phyloP scores from a whole-genome alignment of 2,329 filamentous ascomycete species.

The Stagonosporopsis cucurbitacearum region DNA sequence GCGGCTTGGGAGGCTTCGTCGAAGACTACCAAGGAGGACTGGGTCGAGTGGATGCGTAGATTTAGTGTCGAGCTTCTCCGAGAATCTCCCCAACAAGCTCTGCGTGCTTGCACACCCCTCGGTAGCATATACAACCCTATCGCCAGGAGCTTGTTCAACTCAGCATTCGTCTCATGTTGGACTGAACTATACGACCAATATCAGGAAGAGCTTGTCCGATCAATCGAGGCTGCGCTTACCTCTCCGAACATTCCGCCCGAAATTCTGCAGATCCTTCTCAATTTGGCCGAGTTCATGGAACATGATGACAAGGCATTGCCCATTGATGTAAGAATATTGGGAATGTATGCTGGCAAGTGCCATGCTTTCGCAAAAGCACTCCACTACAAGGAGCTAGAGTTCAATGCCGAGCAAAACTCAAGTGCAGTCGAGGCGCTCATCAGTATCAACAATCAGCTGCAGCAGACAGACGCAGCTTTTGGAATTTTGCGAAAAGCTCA shows the following conservation, averaged over 20 bases:
- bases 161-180: constrained; percentile 98
- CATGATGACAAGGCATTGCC: constrained; percentile 98
- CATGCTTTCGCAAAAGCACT: constrained; percentile 98
- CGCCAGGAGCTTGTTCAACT: constrained; percentile 95
- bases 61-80: constrained; percentile 95
- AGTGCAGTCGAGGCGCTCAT: constrained; percentile 96
- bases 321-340: constrained; percentile 93
- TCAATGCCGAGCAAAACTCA: constrained; percentile 95
- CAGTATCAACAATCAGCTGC: constrained; percentile 98
- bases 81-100: constrained; percentile 93
- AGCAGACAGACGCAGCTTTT: constrained; percentile 97
- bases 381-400: constrained; percentile 98
- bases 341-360: constrained; percentile 93
- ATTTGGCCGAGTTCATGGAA: constrained; percentile 99
- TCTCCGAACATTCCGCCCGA: constrained; percentile 96
- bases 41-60: constrained; percentile 97
- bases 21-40: constrained; percentile 97
- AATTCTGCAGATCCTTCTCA: constrained; percentile 89
- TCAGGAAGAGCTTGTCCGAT: constrained; percentile 93
- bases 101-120: constrained; percentile 89
- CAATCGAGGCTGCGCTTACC: constrained; percentile 93
- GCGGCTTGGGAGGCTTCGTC: constrained; percentile 96
- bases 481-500: constrained; percentile 97
- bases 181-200: constrained; percentile 96
- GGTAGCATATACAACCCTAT: constrained; percentile 91